Percentiles rank a stretch among this genome's conserved stretches.
These are phyloP conservation scores for Myxozyma sirexii DNA, from an alignment of 805 yeast genomes.

Conservation along the genomic window DNA sequence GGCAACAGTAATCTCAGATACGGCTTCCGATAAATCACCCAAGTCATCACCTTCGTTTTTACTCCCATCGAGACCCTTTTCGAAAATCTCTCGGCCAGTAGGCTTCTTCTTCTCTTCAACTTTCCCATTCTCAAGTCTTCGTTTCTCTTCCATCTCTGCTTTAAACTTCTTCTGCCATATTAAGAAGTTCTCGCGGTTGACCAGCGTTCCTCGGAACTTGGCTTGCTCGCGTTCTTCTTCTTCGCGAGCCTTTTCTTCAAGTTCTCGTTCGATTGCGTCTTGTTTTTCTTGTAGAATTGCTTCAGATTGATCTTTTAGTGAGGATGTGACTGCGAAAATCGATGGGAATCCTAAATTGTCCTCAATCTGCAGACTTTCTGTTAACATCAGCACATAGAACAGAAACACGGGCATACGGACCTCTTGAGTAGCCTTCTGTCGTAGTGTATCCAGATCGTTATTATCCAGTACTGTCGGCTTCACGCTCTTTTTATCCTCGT, in stretches of 20 bases:
- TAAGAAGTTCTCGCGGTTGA: slow-evolving; percentile 72
- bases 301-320: slow-evolving; percentile 83
- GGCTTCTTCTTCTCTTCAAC: slow-evolving; percentile 51
- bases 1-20: neutral
- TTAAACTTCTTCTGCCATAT: slow-evolving; percentile 77
- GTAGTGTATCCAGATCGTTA: slow-evolving; percentile 39
- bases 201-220: slow-evolving; percentile 88
- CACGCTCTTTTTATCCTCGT: slow-evolving; percentile 47
- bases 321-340: slow-evolving; percentile 74
- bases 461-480: slow-evolving; percentile 40
- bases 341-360: slow-evolving; percentile 90
- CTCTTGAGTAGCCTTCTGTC: slow-evolving; percentile 36
- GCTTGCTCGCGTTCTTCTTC: slow-evolving; percentile 83
- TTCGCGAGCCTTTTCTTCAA: slow-evolving; percentile 60
- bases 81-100: slow-evolving; percentile 89
- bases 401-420: neutral
- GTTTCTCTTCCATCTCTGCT: slow-evolving; percentile 64
- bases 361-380: slow-evolving; percentile 51
- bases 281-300: slow-evolving; percentile 61
- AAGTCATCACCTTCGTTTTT: slow-evolving; percentile 55
- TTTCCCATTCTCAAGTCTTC: slow-evolving; percentile 48
- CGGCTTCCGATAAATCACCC: slow-evolving; percentile 11
- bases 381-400: neutral
- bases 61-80: slow-evolving; percentile 78
- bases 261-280: slow-evolving; percentile 53